Conservation (phyloP, 2,329 filamentous ascomycete species). For the Coniochaeta pulveracea region DNA sequence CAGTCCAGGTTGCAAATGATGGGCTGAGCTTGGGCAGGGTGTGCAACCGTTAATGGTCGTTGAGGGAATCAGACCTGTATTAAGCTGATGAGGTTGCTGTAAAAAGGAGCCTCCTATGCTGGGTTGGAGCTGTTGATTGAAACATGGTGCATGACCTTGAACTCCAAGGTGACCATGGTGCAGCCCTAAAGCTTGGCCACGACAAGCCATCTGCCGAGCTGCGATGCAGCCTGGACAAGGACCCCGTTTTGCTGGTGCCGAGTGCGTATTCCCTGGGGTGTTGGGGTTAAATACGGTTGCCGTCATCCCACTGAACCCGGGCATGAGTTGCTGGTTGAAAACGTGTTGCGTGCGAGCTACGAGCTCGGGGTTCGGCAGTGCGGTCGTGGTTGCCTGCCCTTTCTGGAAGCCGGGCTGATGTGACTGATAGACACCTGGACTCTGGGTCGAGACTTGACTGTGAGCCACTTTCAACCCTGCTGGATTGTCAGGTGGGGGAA, state of each 20-base stretch:
- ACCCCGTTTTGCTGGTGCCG: background rate
- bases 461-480: too few species aligned
- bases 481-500: too few species aligned
- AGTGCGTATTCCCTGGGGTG: background rate
- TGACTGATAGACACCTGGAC: background rate
- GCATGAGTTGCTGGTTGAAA: background rate
- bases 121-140: background rate
- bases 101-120: background rate
- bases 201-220: background rate
- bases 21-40: background rate
- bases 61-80: background rate
- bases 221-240: background rate
- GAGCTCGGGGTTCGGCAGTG: background rate
- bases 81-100: background rate
- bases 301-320: background rate
- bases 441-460: background rate
- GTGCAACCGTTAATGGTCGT: too few species aligned
- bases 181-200: background rate
- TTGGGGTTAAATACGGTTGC: background rate
- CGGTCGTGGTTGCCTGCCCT: background rate
- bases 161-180: background rate
- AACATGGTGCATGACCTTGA: background rate
- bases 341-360: too few species aligned
- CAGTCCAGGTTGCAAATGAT: background rate
- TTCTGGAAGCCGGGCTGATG: background rate